These are phyloP conservation scores for Piromyces sp. DNA, from an alignment of 192 early-diverging fungal genomes.

Conservation along the genomic window DNA sequence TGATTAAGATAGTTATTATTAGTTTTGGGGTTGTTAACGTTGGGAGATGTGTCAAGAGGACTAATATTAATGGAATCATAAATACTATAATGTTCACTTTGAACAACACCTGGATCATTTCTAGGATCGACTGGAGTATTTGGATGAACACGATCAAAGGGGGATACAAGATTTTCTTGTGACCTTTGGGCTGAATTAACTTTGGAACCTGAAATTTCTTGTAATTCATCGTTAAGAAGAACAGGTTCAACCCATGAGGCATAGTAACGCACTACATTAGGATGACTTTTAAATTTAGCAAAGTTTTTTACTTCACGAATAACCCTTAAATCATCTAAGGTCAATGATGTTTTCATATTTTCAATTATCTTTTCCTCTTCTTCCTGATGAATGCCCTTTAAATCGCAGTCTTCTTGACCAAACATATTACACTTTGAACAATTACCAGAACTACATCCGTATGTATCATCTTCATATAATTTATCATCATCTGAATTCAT, in stretches of 20 bases:
- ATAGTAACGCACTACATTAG: slow-evolving; percentile 86
- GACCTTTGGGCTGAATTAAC: not conserved
- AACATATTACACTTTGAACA: not conserved
- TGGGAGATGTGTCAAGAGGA: not conserved
- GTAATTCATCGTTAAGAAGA: not conserved
- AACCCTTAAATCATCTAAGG: slow-evolving; percentile 30
- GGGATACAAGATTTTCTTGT: not conserved
- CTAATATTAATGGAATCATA: not conserved
- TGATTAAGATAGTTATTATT: not conserved
- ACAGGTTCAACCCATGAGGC: slow-evolving; percentile 68
- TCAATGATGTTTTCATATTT: slow-evolving; percentile 22
- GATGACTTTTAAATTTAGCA: slow-evolving; percentile 59
- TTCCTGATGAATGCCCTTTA: slow-evolving; percentile 8
- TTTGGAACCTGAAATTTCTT: not conserved
- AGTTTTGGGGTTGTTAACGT: not conserved
- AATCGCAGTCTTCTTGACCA: not conserved
- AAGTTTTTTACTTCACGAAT: slow-evolving; percentile 81
- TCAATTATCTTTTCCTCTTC: slow-evolving; percentile 4
- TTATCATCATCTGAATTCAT: not conserved
- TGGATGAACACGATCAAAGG: not conserved
- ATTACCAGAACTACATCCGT: not conserved
- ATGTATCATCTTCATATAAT: not conserved
- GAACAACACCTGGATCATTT: not conserved
- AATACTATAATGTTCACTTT: not conserved
- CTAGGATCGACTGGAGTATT: not conserved